Base-by-base conservation (phyloP, 1,284 basidiomycete genomes). In the Trichosporon sp. region DNA sequence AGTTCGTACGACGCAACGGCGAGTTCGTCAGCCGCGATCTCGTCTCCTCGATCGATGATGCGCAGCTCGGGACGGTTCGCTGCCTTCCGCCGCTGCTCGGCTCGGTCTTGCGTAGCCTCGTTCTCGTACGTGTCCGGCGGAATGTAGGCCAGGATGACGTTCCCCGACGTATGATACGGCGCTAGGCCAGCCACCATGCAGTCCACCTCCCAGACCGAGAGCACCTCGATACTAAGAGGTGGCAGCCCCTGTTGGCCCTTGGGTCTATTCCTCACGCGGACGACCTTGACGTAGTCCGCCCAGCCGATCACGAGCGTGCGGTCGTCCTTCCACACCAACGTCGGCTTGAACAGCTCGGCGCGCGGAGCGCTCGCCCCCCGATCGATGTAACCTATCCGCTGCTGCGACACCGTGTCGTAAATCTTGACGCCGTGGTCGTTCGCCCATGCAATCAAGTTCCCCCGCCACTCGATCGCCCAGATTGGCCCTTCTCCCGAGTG, bases 351-450 rank as follows among this genome's bases (percentile, higher is more conserved):
- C 12, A 98, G 85, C 77, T 98, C 97, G 0, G 94, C 90, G 44
- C 96, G 88, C 1, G 95, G 94, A 69, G 92, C 90, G 70, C 91
- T 88, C 0, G 87, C 79, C 3, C 92, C 90, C 51, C 95, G 87
- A 78, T 95, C 91, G 70, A 99, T 93, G 81, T 89, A 94, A 0
- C 91, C 91, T 69, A 99, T 91, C 6, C 92, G 88, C 47, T 90
- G 88, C 74, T 91, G 89, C 0, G 91, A 91, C 2, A 85, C 84
- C 0, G 89, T 91, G 79, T 99, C 95, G 78, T 95, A 96, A 64
- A 99, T 91, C 78, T 95, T 94, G 67, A 99, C 92, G 23, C 97
- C 97, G 53, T 90, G 78, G 81, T 99, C 97, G 76, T 95, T 97
- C 1, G 96, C 94, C 97, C 97, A 99, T 0, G 94, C 95, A 70